Evolutionary conservation across 192 early-diverging fungal genomes (phyloP), one percentile per base, ranked within the genome.

Genomic region (Jimgerdemannia flammicorona): DNA sequence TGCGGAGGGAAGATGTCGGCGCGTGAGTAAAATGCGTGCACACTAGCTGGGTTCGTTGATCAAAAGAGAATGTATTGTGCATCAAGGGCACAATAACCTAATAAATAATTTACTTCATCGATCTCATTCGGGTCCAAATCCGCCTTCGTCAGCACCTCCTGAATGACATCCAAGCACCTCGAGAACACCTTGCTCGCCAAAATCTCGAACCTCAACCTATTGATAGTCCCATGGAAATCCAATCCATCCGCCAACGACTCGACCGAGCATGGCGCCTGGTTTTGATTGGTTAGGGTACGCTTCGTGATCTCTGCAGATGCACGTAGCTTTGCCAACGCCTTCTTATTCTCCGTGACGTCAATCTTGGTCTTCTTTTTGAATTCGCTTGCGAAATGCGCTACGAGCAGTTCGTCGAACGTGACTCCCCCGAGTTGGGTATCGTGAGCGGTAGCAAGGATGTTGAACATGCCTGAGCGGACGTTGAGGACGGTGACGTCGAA

Each of bases 221-320:
- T 91, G 77, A 99, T 87, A 44, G 86, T 87, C 18, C 87, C 87
- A 84, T 96, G 92, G 80, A 92, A 94, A 85, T 99, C 97, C 72
- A 96, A 76, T 70, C 97, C 97, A 19, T 97, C 95, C 70, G 90
- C 91, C 70, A 99, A 85, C 44, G 92, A 93, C 82, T 99, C 97
- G 59, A 98, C 94, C 4, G 92, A 91, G 85, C 97, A 99, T 65
- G 96, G 93, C 43, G 96, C 95, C 66, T 87, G 86, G 79, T 89
- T 88, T 43, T 90, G 87, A 44, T 90, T 88, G 64, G 95, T 90
- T 66, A 99, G 87, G 76, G 93, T 93, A 74, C 93, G 91, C 90
- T 98, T 98, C 75, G 97, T 98, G 71, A 90, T 84, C 85, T 99
- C 97, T 64, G 91, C 94, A 41, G 95, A 93, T 78, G 86, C 85